Base-by-base conservation (phyloP, 805 yeast genomes). In the Myxozyma mucilagina region DNA sequence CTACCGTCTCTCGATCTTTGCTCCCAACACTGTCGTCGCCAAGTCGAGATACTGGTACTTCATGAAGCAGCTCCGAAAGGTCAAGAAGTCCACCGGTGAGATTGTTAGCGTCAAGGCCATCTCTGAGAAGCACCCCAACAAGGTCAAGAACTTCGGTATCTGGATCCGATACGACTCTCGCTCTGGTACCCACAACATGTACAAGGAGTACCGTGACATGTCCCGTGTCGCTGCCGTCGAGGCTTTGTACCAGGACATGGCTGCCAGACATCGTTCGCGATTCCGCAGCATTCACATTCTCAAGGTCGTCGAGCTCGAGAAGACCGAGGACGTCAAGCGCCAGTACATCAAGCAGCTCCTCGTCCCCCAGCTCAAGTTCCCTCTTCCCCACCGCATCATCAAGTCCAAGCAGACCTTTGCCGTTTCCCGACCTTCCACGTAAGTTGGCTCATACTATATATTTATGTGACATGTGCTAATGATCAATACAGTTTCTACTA, bases 31-130 rank as follows among this genome's bases (percentile, higher is more conserved):
- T 75, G 98, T 94, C 80, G 96, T 94, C 80, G 99, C 99, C 79
- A 94, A 94, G 87, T 94, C 99, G 76, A 93, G 99, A 85, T 94
- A 90, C 97, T 94, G 99, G 99, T 94, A 94, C 87, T 94, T 94
- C 87, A 88, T 94, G 84, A 96, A 93, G 83, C 92, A 91, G 83
- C 87, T 94, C 81, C 96, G 93, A 90, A 93, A 96, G 87, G 97
- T 94, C 79, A 94, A 94, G 94, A 91, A 90, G 86, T 94, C 99
- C 75, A 90, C 97, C 77, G 99, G 99, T 89, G 99, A 94, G 85
- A 84, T 94, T 77, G 97, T 94, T 75, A 83, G 97, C 69, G 85
- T 94, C 76, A 90, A 90, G 87, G 81, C 29, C 41, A 89, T 94
- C 79, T 78, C 87, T 78, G 99, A 94, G 85, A 83, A 91, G 79